Conservation (phyloP, 2,329 filamentous ascomycete genomes). For the Sporothrix variecibatus region DNA sequence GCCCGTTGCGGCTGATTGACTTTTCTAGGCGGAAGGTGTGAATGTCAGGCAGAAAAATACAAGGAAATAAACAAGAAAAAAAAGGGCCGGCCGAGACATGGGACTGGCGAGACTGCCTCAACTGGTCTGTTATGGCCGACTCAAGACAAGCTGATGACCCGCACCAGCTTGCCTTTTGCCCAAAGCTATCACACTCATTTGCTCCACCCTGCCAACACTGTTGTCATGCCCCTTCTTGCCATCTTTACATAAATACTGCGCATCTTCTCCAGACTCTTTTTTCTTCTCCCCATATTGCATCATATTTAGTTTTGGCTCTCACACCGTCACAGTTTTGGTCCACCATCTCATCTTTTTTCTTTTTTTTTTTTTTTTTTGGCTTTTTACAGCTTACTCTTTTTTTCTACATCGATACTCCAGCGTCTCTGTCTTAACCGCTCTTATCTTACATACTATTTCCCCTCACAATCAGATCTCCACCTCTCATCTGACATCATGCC, state of each 20-base stretch:
- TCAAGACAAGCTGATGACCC: slow-evolving; percentile 1
- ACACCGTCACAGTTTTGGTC: background rate
- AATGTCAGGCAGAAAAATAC: background rate
- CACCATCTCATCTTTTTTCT: background rate
- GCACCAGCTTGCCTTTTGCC: slow-evolving; percentile 3
- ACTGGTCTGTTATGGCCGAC: background rate
- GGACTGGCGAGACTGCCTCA: background rate
- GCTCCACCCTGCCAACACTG: slow-evolving; percentile 7
- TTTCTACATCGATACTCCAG: background rate
- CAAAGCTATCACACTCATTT: background rate
- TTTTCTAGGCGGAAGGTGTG: background rate
- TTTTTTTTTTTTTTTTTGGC: background rate
- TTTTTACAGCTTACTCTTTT: background rate
- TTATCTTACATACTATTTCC: background rate
- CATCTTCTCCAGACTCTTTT: background rate
- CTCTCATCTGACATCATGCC: slow-evolving; percentile 38
- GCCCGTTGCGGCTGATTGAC: background rate
- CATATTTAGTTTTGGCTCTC: background rate
- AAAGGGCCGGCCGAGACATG: background rate
- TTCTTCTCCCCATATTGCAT: background rate
- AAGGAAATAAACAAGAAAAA: slow-evolving; percentile 13
- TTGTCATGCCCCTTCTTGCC: background rate
- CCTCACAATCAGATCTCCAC: background rate
- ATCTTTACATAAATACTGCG: background rate
- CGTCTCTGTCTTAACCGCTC: background rate